phyloP scores from a whole-genome alignment of 495 filamentous ascomycete species.

The Daldinia grandis region DNA sequence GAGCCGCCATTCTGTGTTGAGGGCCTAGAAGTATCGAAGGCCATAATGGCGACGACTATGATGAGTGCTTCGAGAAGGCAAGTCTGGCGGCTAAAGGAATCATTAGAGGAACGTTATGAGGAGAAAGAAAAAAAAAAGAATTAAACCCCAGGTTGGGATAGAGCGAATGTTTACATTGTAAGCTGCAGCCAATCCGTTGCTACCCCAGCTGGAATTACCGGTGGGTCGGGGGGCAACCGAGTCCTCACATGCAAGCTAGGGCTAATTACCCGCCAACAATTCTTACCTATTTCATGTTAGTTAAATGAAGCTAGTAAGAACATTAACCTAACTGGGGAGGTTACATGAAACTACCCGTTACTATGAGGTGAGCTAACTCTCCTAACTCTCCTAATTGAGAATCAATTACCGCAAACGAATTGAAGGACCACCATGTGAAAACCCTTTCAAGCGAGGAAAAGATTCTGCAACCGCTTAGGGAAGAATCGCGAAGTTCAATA shows the following conservation, averaged over 20 bases:
- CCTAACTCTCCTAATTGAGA: neutral
- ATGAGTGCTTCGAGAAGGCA: constrained; percentile 23
- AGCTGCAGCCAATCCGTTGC: constrained; percentile 10
- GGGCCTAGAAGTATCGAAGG: constrained; percentile 33
- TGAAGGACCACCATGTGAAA: neutral
- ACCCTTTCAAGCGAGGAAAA: neutral
- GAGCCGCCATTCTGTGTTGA: constrained; percentile 57
- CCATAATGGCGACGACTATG: constrained; percentile 26
- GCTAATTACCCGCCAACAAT: constrained; percentile 6
- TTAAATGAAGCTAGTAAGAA: neutral
- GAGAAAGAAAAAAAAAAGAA: constrained; percentile 1
- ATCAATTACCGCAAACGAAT: neutral
- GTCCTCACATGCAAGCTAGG: neutral
- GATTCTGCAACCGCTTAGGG: neutral
- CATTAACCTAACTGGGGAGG: neutral
- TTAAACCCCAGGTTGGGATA: neutral
- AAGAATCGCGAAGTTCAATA: neutral
- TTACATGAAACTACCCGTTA: neutral
- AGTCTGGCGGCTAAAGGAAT: neutral
- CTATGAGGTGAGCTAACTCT: neutral
- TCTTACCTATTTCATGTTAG: neutral
- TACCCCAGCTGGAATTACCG: constrained; percentile 25
- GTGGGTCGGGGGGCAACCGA: constrained; percentile 38
- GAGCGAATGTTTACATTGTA: constrained; percentile 25
- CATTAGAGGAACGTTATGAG: constrained; percentile 7